Base-by-base conservation (phyloP, 1,284 basidiomycete genomes). In the Papiliotrema terrestris region DNA sequence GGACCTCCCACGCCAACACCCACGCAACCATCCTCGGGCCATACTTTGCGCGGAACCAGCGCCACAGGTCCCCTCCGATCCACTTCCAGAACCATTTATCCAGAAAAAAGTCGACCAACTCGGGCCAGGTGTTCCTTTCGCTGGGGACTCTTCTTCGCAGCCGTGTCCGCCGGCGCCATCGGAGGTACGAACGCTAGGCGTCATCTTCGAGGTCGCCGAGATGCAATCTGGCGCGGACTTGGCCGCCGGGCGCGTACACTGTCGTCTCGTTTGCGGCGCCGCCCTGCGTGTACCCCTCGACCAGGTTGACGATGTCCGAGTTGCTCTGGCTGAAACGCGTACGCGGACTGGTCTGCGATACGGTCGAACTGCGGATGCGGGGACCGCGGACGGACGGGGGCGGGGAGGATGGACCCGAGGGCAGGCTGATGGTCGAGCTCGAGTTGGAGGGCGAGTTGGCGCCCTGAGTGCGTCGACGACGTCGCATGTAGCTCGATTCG, bases 261-360 rank as follows among this genome's bases (percentile, higher is more conserved):
- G 69, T 68, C 32, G 75, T 77, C 49, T 70, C 62, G 55, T 75
- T 75, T 15, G 75, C 74, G 6, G 74, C 72, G 9, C 75, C 75
- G 20, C 67, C 66, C 55, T 70, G 69, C 13, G 68, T 58, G 55
- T 77, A 77, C 8, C 71, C 68, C 44, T 76, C 72, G 20, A 77
- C 71, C 42, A 77, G 64, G 35, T 44, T 35, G 35, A 49, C 49
- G 23, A 49, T 50, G 44, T 54, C 48, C 15, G 38, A 43, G 29
- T 54, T 37, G 41, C 70, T 73, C 39, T 61, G 53, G 37, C 66
- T 68, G 14, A 58, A 56, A 22, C 75, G 61, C 13, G 72, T 71
- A 22, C 45, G 48, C n/a, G 25, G 58, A 43, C 19, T 58, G 55
- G 39, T 63, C 47, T n/a, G 54, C n/a, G 38, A 36, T 50, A 20